Evolutionary conservation across 2,329 filamentous ascomycete genomes (phyloP), one percentile per base, ranked within the genome.

Genomic region (Calycina herbarum): DNA sequence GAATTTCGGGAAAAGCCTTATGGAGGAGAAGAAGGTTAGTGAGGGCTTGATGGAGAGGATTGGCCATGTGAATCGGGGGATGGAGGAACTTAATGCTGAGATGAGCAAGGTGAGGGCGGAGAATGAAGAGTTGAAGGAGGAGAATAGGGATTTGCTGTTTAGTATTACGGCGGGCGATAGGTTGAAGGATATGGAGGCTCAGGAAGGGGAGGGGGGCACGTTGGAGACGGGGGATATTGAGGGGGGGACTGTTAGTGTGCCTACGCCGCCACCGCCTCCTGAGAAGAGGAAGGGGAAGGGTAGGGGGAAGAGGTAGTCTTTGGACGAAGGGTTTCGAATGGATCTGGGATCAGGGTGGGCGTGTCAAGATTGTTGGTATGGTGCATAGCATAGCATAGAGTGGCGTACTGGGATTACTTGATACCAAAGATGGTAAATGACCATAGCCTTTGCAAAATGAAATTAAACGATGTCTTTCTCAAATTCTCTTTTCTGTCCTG

Each of bases 11-110:
- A 89, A 89, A 74, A 86, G 91, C 69, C 86, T 92, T 65, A 89
- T 91, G 66, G 94, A 97, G 77, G 94, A 98, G 79, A 95, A 96
- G 78, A 85, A 88, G 17, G 87, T 98, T 62, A 91, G 89, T 62
- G 88, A 93, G 70, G 91, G 90, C 2, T 80, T 99, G 67, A 85
- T 97, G 85, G 83, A 89, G 76, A 84, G 92, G n/a, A 94, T 98
- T 69, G 86, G 89, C 69, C 88, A 91, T 70, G 78, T 96, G 56
- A 87, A 89, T 67, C 81, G 81, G 54, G 88, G 92, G 71, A 79
- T 89, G 7, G 82, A 84, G 64, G 80, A 70, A 20, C 77, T 92
- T n/a, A 82, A 84, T 54, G 82, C 84, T 64, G 80, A 70, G 24
- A 77, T 92, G 20, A 82, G 84, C 31, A 82, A 81, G 51, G 78